Base-by-base conservation (phyloP, 2,329 filamentous ascomycete species). In the Sordariomycetes sp. region DNA sequence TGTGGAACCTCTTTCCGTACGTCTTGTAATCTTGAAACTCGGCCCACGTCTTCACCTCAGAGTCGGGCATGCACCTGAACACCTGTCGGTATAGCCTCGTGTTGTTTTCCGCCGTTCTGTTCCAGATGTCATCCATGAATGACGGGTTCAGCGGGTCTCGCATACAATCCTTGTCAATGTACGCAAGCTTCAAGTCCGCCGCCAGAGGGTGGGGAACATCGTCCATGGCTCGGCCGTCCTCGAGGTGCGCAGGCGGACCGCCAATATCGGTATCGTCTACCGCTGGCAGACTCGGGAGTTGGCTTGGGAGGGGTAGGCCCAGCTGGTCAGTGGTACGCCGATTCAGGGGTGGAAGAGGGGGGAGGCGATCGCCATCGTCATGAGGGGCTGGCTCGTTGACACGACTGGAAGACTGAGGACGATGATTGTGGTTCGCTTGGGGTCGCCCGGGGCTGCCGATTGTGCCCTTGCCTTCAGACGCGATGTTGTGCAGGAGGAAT, bases 31-130 rank as follows among this genome's bases (percentile, higher is more conserved):
- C 87, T 61, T 89, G 86, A 70, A 99, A 99, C 61, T 95, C 88
- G 62, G 87, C 85, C 94, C 94, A 99, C 51, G 87, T 92, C 61
- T 84, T 86, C 28, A 96, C 94, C 66, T 96, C 90, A 55, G 85
- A 96, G 68, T 99, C 94, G 1, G 94, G 94, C 88, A 95, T 95
- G 70, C 91, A 96, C 53, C 91, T 85, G 75, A 99, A 99, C 10
- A 99, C 92, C 60, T 87, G 84, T 35, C 94, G 87, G 73, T 89
- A 99, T 53, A 99, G 80, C 67, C 90, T 92, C 2, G 94, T 99
- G 68, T 99, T 99, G 74, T 97, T 97, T 61, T 87, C 84, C 1
- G 94, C 94, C 56, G 90, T 84, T 20, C 84, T 79, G 62, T 86
- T 85, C 95, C 95, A 99, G 1, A 89, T 84, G 61, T 95, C 88